These are phyloP conservation scores for Shiraia bambusicola DNA, from an alignment of 2,329 filamentous ascomycete species.

Conservation along the genomic window DNA sequence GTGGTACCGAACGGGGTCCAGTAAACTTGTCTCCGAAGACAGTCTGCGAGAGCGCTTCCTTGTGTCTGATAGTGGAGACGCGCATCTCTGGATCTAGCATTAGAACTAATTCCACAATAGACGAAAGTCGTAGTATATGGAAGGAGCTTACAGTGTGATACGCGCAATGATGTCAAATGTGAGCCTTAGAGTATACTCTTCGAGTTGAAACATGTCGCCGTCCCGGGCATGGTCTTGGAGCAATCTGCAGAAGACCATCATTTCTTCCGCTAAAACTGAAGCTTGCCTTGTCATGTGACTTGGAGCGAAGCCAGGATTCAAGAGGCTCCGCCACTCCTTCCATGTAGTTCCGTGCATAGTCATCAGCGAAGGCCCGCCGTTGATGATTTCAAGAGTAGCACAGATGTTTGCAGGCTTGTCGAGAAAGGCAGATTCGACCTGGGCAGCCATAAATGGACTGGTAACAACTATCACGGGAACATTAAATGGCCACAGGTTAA, in stretches of 20 bases:
- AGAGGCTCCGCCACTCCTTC: conserved; percentile 32
- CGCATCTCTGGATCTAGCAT: conserved; percentile 5
- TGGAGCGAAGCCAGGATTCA: conserved; percentile 37
- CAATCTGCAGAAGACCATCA: conserved; percentile 13
- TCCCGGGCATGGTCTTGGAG: conserved; percentile 9
- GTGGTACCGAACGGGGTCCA: conserved; percentile 14
- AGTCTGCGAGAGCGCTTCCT: conserved; percentile 11
- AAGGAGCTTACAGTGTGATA: conserved; percentile 16
- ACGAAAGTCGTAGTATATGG: too few species aligned
- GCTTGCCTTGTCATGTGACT: conserved; percentile 47
- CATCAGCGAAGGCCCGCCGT: conserved; percentile 9
- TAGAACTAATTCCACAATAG: neutral
- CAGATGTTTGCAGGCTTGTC: conserved; percentile 23
- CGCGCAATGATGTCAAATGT: conserved; percentile 21
- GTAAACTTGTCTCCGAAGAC: conserved; percentile 12
- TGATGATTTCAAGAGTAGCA: conserved; percentile 5
- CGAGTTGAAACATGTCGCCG: conserved; percentile 14
- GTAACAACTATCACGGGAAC: conserved; percentile 11
- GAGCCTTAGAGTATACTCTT: conserved; percentile 15
- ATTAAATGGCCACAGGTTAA: conserved; percentile 20
- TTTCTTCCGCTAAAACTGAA: conserved; percentile 17
- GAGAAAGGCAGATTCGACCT: conserved; percentile 12
- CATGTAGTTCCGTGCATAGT: conserved; percentile 18
- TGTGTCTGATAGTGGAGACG: conserved; percentile 14
- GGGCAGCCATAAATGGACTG: conserved; percentile 9